Evolutionary conservation across 2,329 filamentous ascomycete genomes (phyloP), one percentile per base, ranked within the genome.

Genomic region (Aschersonia sp.): DNA sequence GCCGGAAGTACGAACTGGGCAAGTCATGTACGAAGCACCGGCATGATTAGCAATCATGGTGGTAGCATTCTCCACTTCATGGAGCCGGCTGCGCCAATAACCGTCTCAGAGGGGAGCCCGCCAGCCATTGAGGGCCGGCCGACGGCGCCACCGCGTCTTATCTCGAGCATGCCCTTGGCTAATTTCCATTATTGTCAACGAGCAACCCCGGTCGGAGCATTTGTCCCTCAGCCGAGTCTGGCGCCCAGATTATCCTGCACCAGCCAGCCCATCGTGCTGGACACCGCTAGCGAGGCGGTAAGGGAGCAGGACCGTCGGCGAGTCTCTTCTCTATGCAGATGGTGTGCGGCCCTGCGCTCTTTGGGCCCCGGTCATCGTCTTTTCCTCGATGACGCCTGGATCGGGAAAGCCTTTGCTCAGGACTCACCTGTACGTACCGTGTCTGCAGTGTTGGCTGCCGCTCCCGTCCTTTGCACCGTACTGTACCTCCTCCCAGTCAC

Each of bases 1-100:
- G 35, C 35, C 35, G 8, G 35, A 8, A 45, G 43, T 32, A 29
- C 43, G 5, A 7, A 4, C 30, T 35, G 10, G 43, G 43, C 30
- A 45, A 45, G 43, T 45, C 43, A 29, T 32, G 29, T 12, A n/a
- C 12, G 7, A 35, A 14, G 14, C 22, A 6, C 37, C 6, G 4
- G 31, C 12, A 14, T 45, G 44, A 37, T 45, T 46, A 41, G 32
- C 45, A 46, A 46, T 46, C 45, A 46, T 41, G 22, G 9, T 10
- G 32, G 9, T 37, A 40, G 22, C 22, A 22, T 22, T 22, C 22
- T 22, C 22, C 22, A 22, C 22, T 22, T 4, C 22, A 22, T 22
- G 22, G 22, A 22, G 22, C 22, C 22, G 22, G 22, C 22, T 22
- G 22, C 22, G 22, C 22, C 22, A 22, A 22, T 22, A 22, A 22